These are phyloP conservation scores for Rozella allomycis DNA, from an alignment of 371 early-diverging fungal species.

Conservation along the genomic window DNA sequence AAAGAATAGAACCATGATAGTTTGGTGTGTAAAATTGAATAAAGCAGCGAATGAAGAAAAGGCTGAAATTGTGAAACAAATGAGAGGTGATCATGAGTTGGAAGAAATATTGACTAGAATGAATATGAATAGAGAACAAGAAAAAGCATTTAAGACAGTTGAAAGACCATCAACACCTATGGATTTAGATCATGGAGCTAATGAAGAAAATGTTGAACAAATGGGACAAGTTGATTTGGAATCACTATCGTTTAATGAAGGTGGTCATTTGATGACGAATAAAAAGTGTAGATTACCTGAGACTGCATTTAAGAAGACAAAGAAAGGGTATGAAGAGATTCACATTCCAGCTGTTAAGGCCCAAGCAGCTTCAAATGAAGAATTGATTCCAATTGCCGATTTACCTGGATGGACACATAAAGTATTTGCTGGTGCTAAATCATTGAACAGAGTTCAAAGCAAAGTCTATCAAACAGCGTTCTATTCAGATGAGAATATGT, in stretches of 20 bases:
- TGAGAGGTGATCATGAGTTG: slow-evolving; percentile 37
- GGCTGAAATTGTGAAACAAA: slow-evolving; percentile 34
- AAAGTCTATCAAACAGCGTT: slow-evolving; percentile 68
- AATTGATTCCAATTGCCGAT: slow-evolving; percentile 37
- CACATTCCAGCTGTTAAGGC: slow-evolving; percentile 79
- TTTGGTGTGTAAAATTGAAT: slow-evolving; percentile 73
- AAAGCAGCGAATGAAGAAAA: slow-evolving; percentile 36
- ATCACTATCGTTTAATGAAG: slow-evolving; percentile 60
- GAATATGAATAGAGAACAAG: slow-evolving; percentile 22
- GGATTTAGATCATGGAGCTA: slow-evolving; percentile 34
- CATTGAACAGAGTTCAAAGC: slow-evolving; percentile 82
- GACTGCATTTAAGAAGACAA: slow-evolving; percentile 72
- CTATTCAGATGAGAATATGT: slow-evolving; percentile 63
- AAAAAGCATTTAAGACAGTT: slow-evolving; percentile 12
- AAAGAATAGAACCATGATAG: slow-evolving; percentile 61
- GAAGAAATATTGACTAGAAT: slow-evolving; percentile 49
- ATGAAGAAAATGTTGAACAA: slow-evolving; percentile 1
- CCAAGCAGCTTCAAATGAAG: slow-evolving; percentile 38
- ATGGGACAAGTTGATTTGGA: slow-evolving; percentile 50
- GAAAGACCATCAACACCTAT: slow-evolving; percentile 34
- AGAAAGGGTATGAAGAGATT: slow-evolving; percentile 88
- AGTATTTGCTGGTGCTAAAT: slow-evolving; percentile 46
- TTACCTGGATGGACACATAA: slow-evolving; percentile 73
- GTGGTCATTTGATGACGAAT: slow-evolving; percentile 88
- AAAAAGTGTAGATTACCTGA: slow-evolving; percentile 78